These are phyloP conservation scores for Filobasidium wieringae DNA, from an alignment of 768 basidiomycete species.

Conservation along the genomic window DNA sequence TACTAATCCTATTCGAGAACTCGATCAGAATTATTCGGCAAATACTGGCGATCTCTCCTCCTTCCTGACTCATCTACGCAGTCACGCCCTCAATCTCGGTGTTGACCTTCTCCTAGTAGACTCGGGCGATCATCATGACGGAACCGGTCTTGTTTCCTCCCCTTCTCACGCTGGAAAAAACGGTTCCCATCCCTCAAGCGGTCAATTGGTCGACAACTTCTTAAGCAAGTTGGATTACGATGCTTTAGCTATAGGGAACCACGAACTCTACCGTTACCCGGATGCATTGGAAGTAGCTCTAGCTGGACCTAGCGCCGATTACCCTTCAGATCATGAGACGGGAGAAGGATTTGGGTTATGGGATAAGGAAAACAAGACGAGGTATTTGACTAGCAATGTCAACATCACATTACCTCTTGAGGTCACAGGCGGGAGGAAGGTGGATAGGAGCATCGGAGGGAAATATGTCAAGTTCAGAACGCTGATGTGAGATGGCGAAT, in stretches of 20 bases:
- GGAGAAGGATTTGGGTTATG: neutral
- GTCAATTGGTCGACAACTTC: slow-evolving; percentile 52
- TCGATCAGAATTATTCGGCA: slow-evolving; percentile 40
- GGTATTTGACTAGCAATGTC: slow-evolving; percentile 72
- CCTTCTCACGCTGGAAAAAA: neutral
- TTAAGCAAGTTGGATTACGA: slow-evolving; percentile 66
- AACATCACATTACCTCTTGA: slow-evolving; percentile 59
- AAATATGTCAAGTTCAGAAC: slow-evolving; percentile 65
- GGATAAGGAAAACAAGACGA: slow-evolving; percentile 17
- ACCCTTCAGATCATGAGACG: too few relatives aligned
- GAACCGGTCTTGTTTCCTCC: slow-evolving; percentile 29
- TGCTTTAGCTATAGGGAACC: slow-evolving; percentile 73
- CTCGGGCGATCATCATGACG: slow-evolving; percentile 39
- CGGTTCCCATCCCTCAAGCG: slow-evolving; percentile 1
- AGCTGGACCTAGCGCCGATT: too few relatives aligned
- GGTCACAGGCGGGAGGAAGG: slow-evolving; percentile 9
- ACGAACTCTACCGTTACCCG: slow-evolving; percentile 58
- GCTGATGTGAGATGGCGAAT: slow-evolving; percentile 46
- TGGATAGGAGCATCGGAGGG: slow-evolving; percentile 37
- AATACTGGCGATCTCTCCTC: slow-evolving; percentile 73
- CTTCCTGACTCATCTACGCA: slow-evolving; percentile 74
- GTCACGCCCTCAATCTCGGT: slow-evolving; percentile 57
- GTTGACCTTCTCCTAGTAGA: slow-evolving; percentile 68
- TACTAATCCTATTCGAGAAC: neutral
- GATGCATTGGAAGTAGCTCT: slow-evolving; percentile 8